A percentile compares a stretch with the other conserved stretches of the same genome.
phyloP scores from a whole-genome alignment of 2,329 filamentous ascomycete genomes.

The Exutisphaerella laricina region DNA sequence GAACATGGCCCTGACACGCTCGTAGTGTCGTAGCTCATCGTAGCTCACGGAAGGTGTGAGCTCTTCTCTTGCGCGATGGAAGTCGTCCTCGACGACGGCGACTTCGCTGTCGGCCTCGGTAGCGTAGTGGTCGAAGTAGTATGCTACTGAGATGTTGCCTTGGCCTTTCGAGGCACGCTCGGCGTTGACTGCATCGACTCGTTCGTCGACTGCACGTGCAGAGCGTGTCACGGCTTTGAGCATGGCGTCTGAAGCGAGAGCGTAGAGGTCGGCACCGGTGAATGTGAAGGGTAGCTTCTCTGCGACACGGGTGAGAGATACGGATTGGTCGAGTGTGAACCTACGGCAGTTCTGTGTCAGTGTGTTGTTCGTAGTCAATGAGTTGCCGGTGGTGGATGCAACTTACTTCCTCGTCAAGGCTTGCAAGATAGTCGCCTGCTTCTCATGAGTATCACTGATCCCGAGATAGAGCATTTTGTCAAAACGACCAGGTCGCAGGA shows the following conservation, averaged over 20 bases:
- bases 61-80: slow-evolving; percentile 72
- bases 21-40: slow-evolving; percentile 88
- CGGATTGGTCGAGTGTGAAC: slow-evolving; percentile 74
- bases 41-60: slow-evolving; percentile 90
- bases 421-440: slow-evolving; percentile 90
- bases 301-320: slow-evolving; percentile 71
- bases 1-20: slow-evolving; percentile 74
- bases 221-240: slow-evolving; percentile 95
- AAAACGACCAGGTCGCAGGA: slow-evolving; percentile 84
- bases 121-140: slow-evolving; percentile 92
- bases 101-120: slow-evolving; percentile 77
- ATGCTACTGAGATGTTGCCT: slow-evolving; percentile 66
- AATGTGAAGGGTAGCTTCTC: slow-evolving; percentile 85
- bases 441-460: slow-evolving; percentile 92
- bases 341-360: slow-evolving; percentile 40
- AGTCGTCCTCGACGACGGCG: slow-evolving; percentile 84
- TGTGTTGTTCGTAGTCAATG: not conserved
- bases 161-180: slow-evolving; percentile 27
- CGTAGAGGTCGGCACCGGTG: slow-evolving; percentile 95
- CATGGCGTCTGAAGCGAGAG: slow-evolving; percentile 96
- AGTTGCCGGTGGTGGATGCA: not conserved
- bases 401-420: slow-evolving; percentile 88
- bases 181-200: slow-evolving; percentile 66
- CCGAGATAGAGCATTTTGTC: slow-evolving; percentile 99
- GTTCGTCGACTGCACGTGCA: slow-evolving; percentile 74